These are phyloP conservation scores for Pelargonium fulgidum DNA, from an alignment of 441 rosid genomes.

Conservation along the genomic window DNA sequence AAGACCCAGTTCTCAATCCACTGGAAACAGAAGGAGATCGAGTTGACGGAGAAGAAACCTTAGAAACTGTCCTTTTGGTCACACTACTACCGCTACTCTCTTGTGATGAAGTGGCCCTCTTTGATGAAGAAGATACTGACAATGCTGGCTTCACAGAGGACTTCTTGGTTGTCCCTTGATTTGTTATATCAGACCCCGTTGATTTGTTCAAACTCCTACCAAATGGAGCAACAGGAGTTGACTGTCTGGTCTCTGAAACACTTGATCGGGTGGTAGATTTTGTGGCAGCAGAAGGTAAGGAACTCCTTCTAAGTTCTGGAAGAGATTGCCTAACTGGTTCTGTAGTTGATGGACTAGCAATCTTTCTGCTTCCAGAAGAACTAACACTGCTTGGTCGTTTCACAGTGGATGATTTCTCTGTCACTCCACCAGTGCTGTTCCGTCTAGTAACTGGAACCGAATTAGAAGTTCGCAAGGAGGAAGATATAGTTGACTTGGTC, in stretches of 20 bases:
- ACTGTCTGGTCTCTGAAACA: constrained; percentile 46
- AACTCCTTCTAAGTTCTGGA: constrained; percentile 73
- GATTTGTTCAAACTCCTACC: constrained; percentile 49
- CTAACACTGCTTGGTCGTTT: constrained; percentile 23
- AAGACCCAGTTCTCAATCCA: constrained; percentile 56
- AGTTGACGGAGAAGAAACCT: constrained; percentile 58
- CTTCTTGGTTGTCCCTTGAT: constrained; percentile 41
- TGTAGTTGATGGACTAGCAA: constrained; percentile 29
- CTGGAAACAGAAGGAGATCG: constrained; percentile 67
- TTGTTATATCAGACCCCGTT: constrained; percentile 43
- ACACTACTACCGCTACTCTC: constrained; percentile 58
- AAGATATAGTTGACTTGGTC: constrained; percentile 41
- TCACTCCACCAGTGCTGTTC: constrained; percentile 81
- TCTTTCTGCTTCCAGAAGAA: constrained; percentile 37
- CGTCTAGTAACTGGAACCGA: constrained; percentile 60
- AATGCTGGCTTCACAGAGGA: constrained; percentile 44
- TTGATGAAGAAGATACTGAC: constrained; percentile 50
- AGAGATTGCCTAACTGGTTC: constrained; percentile 65
- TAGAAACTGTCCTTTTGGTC: constrained; percentile 52
- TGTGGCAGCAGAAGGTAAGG: constrained; percentile 56
- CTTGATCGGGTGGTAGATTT: constrained; percentile 40
- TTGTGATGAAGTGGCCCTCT: constrained; percentile 48
- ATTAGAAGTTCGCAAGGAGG: constrained; percentile 37
- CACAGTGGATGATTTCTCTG: constrained; percentile 42
- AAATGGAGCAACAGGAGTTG: constrained; percentile 40